Percentiles rank a stretch among this genome's conserved stretches.
These are phyloP conservation scores for Fusarium udum DNA, from an alignment of 2,329 filamentous ascomycete species.

Conservation along the genomic window DNA sequence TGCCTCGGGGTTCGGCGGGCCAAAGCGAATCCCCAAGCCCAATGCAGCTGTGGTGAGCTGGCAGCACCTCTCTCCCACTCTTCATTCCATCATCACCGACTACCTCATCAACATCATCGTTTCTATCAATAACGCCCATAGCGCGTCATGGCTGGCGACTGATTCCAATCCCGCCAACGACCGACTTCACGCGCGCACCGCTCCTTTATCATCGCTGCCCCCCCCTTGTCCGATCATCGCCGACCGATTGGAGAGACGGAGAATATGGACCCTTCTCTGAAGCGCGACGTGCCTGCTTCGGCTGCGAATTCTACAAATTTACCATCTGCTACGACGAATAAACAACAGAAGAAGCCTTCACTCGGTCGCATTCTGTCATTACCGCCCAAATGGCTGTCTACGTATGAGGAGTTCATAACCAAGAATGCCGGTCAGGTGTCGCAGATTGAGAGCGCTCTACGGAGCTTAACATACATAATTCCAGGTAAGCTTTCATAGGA, in stretches of 20 bases:
- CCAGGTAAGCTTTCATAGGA: constrained; percentile 65
- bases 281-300: constrained; percentile 31
- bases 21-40: background rate
- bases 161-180: constrained; percentile 4
- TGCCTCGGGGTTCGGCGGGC: constrained; percentile 34
- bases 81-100: constrained; percentile 2
- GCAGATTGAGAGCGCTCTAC: constrained; percentile 92
- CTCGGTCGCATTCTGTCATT: constrained; percentile 59
- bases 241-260: background rate
- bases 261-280: constrained; percentile 37
- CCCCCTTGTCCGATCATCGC: constrained; percentile 5
- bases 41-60: constrained; percentile 10
- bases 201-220: constrained; percentile 11
- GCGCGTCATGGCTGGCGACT: constrained; percentile 34
- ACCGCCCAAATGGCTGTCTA: constrained; percentile 72
- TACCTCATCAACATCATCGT: constrained; percentile 7
- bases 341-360: constrained; percentile 36
- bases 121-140: constrained; percentile 19
- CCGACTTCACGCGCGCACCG: constrained; percentile 23
- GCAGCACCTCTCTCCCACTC: background rate
- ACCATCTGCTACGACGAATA: constrained; percentile 13
- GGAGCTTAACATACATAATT: constrained; percentile 95
- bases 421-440: constrained; percentile 94
- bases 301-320: constrained; percentile 28
- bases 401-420: constrained; percentile 90